phyloP scores from a whole-genome alignment of 192 early-diverging fungal genomes.

The Coemansia asiatica region DNA sequence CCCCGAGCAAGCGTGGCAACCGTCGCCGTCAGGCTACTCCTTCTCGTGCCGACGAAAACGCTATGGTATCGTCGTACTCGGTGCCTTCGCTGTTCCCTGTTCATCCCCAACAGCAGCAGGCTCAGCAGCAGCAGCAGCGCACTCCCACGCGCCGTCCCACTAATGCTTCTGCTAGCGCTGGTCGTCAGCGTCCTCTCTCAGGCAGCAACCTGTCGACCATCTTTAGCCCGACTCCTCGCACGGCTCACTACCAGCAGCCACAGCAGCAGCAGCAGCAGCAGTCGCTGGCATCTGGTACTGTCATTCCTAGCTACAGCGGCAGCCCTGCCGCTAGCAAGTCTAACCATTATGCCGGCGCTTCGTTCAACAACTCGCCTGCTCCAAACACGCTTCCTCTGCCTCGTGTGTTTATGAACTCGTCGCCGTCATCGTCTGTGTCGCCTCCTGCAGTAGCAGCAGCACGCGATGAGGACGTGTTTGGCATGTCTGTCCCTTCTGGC shows the following conservation, averaged over 20 bases:
- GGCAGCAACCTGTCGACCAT: constrained; percentile 10
- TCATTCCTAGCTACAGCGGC: constrained; percentile 4
- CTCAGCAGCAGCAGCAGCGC: constrained; percentile 15
- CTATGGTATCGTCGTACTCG: background rate
- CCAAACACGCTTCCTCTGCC: constrained; percentile 46
- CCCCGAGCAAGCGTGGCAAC: constrained; percentile 4
- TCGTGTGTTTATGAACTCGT: constrained; percentile 36
- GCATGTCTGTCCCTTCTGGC: background rate
- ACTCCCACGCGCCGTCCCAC: constrained; percentile 14
- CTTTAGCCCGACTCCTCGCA: constrained; percentile 13
- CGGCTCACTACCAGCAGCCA: background rate
- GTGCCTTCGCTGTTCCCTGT: constrained; percentile 1
- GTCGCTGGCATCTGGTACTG: background rate
- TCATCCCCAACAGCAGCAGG: background rate
- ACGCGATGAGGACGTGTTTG: constrained; percentile 47
- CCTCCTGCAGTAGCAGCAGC: background rate
- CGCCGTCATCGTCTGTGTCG: constrained; percentile 17
- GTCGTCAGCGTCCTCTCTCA: constrained; percentile 12
- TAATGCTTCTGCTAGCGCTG: constrained; percentile 1
- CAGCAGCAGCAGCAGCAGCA: background rate
- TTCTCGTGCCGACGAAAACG: background rate
- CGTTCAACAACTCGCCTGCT: constrained; percentile 54
- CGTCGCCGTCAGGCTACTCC: constrained; percentile 25
- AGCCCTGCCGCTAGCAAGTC: constrained; percentile 23
- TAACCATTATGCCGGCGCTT: constrained; percentile 47